Conservation (phyloP, 2,329 filamentous ascomycete genomes). For the Pseudopyricularia cyperi region DNA sequence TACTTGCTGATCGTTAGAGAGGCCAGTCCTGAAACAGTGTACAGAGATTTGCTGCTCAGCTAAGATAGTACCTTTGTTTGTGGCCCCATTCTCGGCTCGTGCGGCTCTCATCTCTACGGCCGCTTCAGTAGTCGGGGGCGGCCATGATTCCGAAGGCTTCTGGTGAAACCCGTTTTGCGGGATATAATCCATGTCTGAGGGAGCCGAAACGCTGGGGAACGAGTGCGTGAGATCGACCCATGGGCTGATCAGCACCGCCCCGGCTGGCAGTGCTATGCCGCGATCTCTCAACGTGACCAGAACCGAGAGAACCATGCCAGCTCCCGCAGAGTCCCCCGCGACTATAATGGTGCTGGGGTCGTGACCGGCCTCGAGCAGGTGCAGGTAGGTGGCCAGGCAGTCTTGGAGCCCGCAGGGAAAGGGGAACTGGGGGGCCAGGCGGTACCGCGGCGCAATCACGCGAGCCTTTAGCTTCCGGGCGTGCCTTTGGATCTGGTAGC, state of each 20-base stretch:
- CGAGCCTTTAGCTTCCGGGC: slow-evolving; percentile 85
- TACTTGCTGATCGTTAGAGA: too few species aligned
- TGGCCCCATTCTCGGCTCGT: slow-evolving; percentile 22
- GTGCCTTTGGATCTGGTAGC: slow-evolving; percentile 96
- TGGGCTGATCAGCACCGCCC: slow-evolving; percentile 80
- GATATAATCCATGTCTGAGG: slow-evolving; percentile 73
- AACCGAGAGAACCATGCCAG: slow-evolving; percentile 74
- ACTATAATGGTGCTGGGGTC: slow-evolving; percentile 73
- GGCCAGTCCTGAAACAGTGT: too few species aligned
- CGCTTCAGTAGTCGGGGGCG: slow-evolving; percentile 74
- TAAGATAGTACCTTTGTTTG: slow-evolving; percentile 11
- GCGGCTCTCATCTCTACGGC: slow-evolving; percentile 39
- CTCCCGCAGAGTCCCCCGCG: slow-evolving; percentile 87
- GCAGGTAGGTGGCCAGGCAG: slow-evolving; percentile 76
- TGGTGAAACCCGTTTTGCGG: slow-evolving; percentile 81
- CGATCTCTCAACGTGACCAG: slow-evolving; percentile 73
- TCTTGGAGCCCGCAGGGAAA: slow-evolving; percentile 91
- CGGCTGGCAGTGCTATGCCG: slow-evolving; percentile 72
- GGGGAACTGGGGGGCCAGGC: slow-evolving; percentile 83
- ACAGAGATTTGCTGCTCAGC: too few species aligned
- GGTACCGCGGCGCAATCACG: slow-evolving; percentile 76
- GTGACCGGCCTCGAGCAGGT: slow-evolving; percentile 57
- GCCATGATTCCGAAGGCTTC: slow-evolving; percentile 82
- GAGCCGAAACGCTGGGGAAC: slow-evolving; percentile 73
- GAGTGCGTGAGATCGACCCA: slow-evolving; percentile 96